phyloP scores from a whole-genome alignment of 148 eudicot species.

The Persicaria maculosa region DNA sequence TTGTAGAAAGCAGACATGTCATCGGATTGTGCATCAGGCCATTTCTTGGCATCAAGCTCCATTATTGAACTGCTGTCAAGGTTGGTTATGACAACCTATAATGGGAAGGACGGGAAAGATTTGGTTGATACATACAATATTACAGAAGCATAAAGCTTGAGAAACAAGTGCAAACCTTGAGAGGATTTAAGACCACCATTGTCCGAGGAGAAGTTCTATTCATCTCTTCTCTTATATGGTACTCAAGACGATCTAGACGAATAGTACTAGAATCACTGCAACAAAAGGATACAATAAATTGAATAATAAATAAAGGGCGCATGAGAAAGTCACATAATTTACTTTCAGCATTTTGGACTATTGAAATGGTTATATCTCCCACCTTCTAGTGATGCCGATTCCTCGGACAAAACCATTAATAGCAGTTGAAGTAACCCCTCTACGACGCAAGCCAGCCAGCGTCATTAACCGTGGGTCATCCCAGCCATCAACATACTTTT shows the following conservation, averaged over 20 bases:
- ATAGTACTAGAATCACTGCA: conserved; percentile 85
- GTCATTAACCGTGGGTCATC: conserved; percentile 98
- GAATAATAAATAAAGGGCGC: background rate
- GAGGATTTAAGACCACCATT: conserved; percentile 79
- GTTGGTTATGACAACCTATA: conserved; percentile 86
- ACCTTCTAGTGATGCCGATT: conserved; percentile 97
- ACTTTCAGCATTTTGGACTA: background rate
- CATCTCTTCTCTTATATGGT: conserved; percentile 85
- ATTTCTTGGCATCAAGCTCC: conserved; percentile 86
- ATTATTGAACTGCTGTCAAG: conserved; percentile 57
- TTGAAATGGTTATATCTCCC: background rate
- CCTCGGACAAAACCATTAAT: conserved; percentile 89
- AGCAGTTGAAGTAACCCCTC: conserved; percentile 82
- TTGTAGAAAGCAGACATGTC: conserved; percentile 70
- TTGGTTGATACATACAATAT: background rate
- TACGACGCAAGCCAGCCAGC: conserved; percentile 82
- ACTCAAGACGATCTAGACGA: conserved; percentile 68
- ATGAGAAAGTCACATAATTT: background rate
- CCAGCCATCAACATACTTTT: conserved; percentile 95
- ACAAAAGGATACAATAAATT: background rate
- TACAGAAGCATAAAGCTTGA: background rate
- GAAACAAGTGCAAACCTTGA: conserved; percentile 52
- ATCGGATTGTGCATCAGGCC: conserved; percentile 86
- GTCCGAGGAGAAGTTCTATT: conserved; percentile 74
- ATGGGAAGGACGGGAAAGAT: conserved; percentile 14